Evolutionary conservation across 306 rosid species (phyloP).

Genomic region (Senna siamea): DNA sequence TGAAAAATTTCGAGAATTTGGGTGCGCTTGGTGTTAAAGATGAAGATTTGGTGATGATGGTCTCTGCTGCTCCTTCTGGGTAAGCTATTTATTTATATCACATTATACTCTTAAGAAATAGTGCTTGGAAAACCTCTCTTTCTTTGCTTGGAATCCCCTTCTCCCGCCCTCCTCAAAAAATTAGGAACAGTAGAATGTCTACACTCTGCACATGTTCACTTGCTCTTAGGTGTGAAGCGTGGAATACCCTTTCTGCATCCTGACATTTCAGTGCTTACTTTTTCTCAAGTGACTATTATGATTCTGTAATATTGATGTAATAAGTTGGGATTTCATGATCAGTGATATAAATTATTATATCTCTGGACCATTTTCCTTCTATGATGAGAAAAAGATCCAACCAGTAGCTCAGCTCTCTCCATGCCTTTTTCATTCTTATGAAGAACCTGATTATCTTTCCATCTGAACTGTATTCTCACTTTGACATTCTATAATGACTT

Average conservation of each 20-base stretch:
- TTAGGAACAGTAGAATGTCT: slow-evolving; percentile 3
- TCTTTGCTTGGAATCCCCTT: neutral
- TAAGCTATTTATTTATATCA: slow-evolving; percentile 37
- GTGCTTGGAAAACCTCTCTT: slow-evolving; percentile 11
- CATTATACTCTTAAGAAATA: neutral
- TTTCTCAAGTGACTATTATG: slow-evolving; percentile 1
- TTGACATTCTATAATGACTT: slow-evolving; percentile 3
- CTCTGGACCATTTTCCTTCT: slow-evolving; percentile 15
- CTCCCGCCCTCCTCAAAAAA: neutral
- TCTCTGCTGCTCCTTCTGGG: slow-evolving; percentile 64
- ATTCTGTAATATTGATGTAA: slow-evolving; percentile 12
- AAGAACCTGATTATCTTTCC: neutral
- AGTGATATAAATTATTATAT: slow-evolving; percentile 16
- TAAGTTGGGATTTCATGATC: neutral
- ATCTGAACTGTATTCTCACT: neutral
- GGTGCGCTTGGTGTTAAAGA: slow-evolving; percentile 86
- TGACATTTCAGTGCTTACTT: neutral
- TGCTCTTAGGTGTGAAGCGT: slow-evolving; percentile 16
- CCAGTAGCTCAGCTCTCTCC: slow-evolving; percentile 19
- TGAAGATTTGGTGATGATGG: slow-evolving; percentile 92
- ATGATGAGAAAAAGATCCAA: neutral
- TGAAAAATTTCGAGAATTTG: slow-evolving; percentile 71
- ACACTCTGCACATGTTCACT: neutral
- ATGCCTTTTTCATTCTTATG: neutral
- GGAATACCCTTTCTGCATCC: neutral